A percentile compares a stretch with the other conserved stretches of the same genome.
These are phyloP conservation scores for Sicyos baderoa DNA, from an alignment of 306 rosid genomes.

Conservation along the genomic window DNA sequence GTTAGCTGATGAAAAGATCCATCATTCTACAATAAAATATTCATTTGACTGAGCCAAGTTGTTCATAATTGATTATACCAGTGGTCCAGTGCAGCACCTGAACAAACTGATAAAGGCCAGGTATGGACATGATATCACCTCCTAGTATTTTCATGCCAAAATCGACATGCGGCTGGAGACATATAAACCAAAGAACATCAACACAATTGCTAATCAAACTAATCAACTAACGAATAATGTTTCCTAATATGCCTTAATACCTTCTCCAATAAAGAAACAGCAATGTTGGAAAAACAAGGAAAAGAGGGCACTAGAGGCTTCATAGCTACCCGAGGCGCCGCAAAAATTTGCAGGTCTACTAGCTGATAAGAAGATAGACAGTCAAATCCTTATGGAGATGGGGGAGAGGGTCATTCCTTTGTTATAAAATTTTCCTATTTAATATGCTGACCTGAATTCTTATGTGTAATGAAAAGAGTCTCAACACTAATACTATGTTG, in stretches of 20 bases:
- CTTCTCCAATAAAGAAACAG: slow-evolving; percentile 81
- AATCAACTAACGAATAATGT: neutral
- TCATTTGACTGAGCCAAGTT: slow-evolving; percentile 15
- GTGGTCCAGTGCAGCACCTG: slow-evolving; percentile 54
- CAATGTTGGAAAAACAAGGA: slow-evolving; percentile 75
- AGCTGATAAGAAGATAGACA: slow-evolving; percentile 48
- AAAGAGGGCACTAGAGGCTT: slow-evolving; percentile 83
- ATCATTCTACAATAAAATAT: slow-evolving; percentile 6
- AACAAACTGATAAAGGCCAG: slow-evolving; percentile 73
- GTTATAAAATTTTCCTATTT: slow-evolving; percentile 16
- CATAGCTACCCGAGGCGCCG: slow-evolving; percentile 45
- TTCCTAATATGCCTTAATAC: slow-evolving; percentile 27
- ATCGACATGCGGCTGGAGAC: slow-evolving; percentile 78
- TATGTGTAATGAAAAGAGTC: slow-evolving; percentile 43
- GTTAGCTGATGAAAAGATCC: neutral
- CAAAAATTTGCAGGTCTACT: slow-evolving; percentile 74
- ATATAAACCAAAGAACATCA: slow-evolving; percentile 1
- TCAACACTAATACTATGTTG: slow-evolving; percentile 47
- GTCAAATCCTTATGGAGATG: slow-evolving; percentile 22
- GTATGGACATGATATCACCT: slow-evolving; percentile 87
- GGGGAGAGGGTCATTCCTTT: slow-evolving; percentile 17
- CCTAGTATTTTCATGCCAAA: slow-evolving; percentile 75
- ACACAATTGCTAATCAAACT: neutral
- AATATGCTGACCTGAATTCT: slow-evolving; percentile 51
- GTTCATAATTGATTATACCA: slow-evolving; percentile 27